phyloP scores from a whole-genome alignment of 176 grass and related monocot genomes.

The Carex parvula region DNA sequence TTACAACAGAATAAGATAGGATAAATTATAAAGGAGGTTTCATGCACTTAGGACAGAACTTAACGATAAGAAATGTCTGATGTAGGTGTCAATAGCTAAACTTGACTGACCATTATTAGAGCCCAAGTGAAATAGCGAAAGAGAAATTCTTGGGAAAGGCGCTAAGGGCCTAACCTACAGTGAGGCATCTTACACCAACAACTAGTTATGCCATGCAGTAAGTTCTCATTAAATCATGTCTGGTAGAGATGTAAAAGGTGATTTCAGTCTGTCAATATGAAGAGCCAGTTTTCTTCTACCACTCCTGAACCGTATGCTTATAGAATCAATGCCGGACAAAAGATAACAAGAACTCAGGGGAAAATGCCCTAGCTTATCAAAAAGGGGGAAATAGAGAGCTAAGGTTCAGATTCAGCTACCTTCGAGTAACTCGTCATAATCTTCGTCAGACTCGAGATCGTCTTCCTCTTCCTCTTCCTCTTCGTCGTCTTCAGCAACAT shows the following conservation, averaged over 20 bases:
- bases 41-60: not conserved
- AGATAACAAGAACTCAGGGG: not conserved
- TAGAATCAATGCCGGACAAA: not conserved
- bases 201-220: not conserved
- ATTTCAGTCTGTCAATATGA: not conserved
- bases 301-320: not conserved
- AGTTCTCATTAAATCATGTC: not conserved
- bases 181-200: not conserved
- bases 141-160: not conserved
- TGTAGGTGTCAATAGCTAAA: not conserved
- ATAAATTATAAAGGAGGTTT: not conserved
- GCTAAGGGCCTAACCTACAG: not conserved
- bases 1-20: not conserved
- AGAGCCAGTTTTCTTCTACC: not conserved
- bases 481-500: constrained; percentile 44
- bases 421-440: constrained; percentile 15
- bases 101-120: not conserved
- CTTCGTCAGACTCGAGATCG: constrained; percentile 36
- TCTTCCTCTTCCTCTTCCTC: constrained; percentile 51
- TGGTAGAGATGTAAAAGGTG: not conserved
- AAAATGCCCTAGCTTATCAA: not conserved
- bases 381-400: not conserved
- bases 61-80: not conserved
- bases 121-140: not conserved
- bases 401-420: constrained; percentile 26